A percentile compares a stretch with the other conserved stretches of the same genome.
These are phyloP conservation scores for Chamaecyparis obtusa DNA, from an alignment of 75 land plant genomes.

Conservation along the genomic window DNA sequence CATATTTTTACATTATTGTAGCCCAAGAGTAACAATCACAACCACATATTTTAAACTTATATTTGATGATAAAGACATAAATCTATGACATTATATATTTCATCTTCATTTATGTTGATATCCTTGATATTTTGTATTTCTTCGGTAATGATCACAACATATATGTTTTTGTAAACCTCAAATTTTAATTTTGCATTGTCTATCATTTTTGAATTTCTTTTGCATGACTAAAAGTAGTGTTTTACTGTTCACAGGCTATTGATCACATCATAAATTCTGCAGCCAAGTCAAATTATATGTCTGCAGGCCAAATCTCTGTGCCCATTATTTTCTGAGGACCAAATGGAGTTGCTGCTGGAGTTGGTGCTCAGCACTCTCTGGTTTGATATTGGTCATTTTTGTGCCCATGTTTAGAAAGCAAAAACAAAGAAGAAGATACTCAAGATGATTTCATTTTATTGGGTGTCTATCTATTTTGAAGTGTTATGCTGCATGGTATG, in stretches of 20 bases:
- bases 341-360: slow-evolving; percentile 98
- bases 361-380: slow-evolving; percentile 95
- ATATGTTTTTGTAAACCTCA: not conserved
- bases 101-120: not conserved
- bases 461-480: slow-evolving; percentile 19
- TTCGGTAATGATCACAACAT: not conserved
- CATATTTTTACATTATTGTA: not conserved
- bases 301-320: slow-evolving; percentile 82
- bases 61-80: not conserved
- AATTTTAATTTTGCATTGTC: not conserved
- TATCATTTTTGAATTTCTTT: not conserved
- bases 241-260: slow-evolving; percentile 62
- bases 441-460: not conserved
- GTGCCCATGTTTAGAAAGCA: not conserved
- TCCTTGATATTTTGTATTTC: not conserved
- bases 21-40: not conserved
- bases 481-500: slow-evolving; percentile 99
- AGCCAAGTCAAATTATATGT: slow-evolving; percentile 92
- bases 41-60: not conserved
- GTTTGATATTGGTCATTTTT: slow-evolving; percentile 24
- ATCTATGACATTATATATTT: not conserved
- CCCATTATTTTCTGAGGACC: slow-evolving; percentile 96
- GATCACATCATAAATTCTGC: slow-evolving; percentile 97
- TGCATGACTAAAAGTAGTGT: not conserved
- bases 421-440: not conserved